Evolutionary conservation across 768 basidiomycete species (phyloP).

Genomic region (Lactarius sanguifluus): DNA sequence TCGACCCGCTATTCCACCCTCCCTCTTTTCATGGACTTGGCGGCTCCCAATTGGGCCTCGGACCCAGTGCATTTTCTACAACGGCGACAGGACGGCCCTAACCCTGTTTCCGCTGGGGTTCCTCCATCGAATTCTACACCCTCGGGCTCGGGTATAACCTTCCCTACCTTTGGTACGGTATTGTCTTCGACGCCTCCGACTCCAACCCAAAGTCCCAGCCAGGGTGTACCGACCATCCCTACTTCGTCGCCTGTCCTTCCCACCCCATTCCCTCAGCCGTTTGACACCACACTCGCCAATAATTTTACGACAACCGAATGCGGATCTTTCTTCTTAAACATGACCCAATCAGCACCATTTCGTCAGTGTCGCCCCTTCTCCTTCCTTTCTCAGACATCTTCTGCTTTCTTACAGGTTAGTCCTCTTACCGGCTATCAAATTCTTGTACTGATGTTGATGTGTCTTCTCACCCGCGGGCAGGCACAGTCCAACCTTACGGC

Average conservation of each 20-base stretch:
- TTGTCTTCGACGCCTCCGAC: constrained; percentile 32
- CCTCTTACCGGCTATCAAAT: constrained; percentile 21
- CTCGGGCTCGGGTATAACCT: not conserved
- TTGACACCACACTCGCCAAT: constrained; percentile 58
- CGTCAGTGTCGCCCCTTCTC: constrained; percentile 78
- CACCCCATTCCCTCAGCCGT: constrained; percentile 76
- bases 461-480: constrained; percentile 40
- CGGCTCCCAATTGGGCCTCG: constrained; percentile 33
- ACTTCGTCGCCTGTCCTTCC: constrained; percentile 53
- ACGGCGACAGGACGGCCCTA: constrained; percentile 15
- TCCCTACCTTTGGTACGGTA: constrained; percentile 28
- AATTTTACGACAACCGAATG: constrained; percentile 71
- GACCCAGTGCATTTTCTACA: constrained; percentile 3
- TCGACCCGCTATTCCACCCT: constrained; percentile 53
- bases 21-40: constrained; percentile 46
- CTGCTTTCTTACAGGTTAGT: constrained; percentile 52
- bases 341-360: constrained; percentile 62
- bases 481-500: constrained; percentile 60
- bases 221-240: constrained; percentile 49
- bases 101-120: not conserved
- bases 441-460: constrained; percentile 23
- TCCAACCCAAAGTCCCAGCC: constrained; percentile 28
- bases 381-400: constrained; percentile 56
- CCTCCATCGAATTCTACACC: not conserved
- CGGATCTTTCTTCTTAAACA: constrained; percentile 70